A percentile compares a stretch with the other conserved stretches of the same genome.
These are phyloP conservation scores for Mediolabrus comicus DNA, from an alignment of 108 stramenopile species.

Conservation along the genomic window DNA sequence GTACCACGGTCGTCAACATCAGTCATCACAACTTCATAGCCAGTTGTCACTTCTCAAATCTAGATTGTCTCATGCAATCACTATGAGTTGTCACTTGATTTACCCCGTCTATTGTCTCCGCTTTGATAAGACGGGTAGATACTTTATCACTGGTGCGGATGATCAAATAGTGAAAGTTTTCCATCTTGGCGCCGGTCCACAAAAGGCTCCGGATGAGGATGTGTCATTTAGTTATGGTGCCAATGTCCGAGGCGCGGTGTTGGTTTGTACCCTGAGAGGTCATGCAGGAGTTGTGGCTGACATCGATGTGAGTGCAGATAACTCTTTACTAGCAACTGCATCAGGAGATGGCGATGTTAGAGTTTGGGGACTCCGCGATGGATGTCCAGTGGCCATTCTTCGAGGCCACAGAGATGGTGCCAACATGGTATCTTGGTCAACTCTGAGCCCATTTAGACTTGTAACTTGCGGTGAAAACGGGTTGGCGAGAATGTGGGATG, in stretches of 20 bases:
- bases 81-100: slow-evolving; percentile 81
- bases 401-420: slow-evolving; percentile 78
- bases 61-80: slow-evolving; percentile 72
- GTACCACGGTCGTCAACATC: slow-evolving; percentile 12
- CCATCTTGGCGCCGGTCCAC: slow-evolving; percentile 50
- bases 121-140: slow-evolving; percentile 89
- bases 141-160: slow-evolving; percentile 93
- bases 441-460: slow-evolving; percentile 69
- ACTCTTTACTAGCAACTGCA: slow-evolving; percentile 88
- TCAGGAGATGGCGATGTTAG: slow-evolving; percentile 83
- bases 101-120: slow-evolving; percentile 88
- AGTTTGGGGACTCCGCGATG: slow-evolving; percentile 88
- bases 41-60: slow-evolving; percentile 50
- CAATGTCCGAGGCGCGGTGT: slow-evolving; percentile 69
- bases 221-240: slow-evolving; percentile 51
- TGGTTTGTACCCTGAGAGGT: slow-evolving; percentile 86
- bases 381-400: slow-evolving; percentile 81
- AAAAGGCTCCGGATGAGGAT: background rate
- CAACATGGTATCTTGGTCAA: slow-evolving; percentile 88
- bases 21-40: slow-evolving; percentile 1
- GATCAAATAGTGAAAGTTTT: slow-evolving; percentile 92
- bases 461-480: slow-evolving; percentile 80
- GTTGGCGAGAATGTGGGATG: slow-evolving; percentile 77
- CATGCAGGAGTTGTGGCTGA: slow-evolving; percentile 93
- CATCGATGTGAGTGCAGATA: slow-evolving; percentile 89